Evolutionary conservation across 2,329 filamentous ascomycete genomes (phyloP), one percentile per base, ranked within the genome.

Genomic region (Aspergillus tamarii): DNA sequence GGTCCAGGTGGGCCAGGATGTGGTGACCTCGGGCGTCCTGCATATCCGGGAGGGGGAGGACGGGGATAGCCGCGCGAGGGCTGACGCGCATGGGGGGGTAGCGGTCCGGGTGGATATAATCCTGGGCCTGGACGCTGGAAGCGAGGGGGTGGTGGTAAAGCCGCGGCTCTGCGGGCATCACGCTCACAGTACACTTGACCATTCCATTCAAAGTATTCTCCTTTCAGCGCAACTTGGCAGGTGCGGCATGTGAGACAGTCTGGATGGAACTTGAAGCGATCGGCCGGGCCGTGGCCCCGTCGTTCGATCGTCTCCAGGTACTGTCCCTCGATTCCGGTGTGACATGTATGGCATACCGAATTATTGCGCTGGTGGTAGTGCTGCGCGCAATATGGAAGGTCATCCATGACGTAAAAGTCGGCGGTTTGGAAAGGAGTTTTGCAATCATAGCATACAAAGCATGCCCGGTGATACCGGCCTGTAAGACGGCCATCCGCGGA

Each of bases 351-450:
- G 76, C 95, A 99, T 1, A 97, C 81, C 54, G 92, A 96, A 57
- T 91, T 90, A 71, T 98, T 98, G 39, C 95, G 85, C 76, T 91
- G 87, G 80, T 99, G 95, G 76, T 98, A 99, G 78, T 98, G 93
- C 57, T 89, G 88, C 69, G 93, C 90, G 78, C 95, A 98, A 79
- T 94, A 97, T 0, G 95, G 95, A 64, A 88, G 85, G 78, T 99
- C 93, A 67, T 91, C 81, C 64, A 93, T 87, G 12, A 99, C 94
- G 76, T 99, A 99, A 72, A 98, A 98, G 64, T 95, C 93, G 1
- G 92, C 87, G 0, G 93, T 96, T 23, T 89, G 84, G 74, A 98
- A 99, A 0, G 93, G 90, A 60, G 89, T 85, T 12, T 84, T 83
- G 81, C 95, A 99, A 1, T 91, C 93, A 5, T 88, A 87, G 84